Base-by-base conservation (phyloP, 305 asterid species). In the Salvia sclarea region DNA sequence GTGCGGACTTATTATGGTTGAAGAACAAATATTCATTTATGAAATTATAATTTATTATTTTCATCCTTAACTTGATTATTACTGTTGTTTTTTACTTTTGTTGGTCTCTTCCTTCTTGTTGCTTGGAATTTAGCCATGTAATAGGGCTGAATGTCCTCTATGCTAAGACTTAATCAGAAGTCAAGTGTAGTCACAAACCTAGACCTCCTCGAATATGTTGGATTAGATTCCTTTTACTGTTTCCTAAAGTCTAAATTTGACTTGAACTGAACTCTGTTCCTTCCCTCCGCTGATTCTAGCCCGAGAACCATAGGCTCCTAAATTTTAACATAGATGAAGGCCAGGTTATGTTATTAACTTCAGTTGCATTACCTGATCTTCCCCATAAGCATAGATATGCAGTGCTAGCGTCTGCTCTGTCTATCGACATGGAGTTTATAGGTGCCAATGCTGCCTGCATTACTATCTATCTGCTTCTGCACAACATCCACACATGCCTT, bases 1-100 rank as follows among this genome's bases (percentile, higher is more conserved):
- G n/a, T 71, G 61, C 24, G 40, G 66, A 58, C 55, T 66, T 11
- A 0, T 28, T 37, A 54, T 55, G 35, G 31, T 61, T 77, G 69
- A 57, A 52, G 61, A 58, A 43, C 6, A 41, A 8, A 33, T 14
- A 21, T 20, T 43, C 16, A 25, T 45, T 61, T 37, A 44, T 66
- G 41, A 47, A 38, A 70, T 56, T 68, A 41, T 53, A 40, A 8
- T 22, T 41, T 38, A 44, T 13, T 30, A 14, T 20, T 40, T n/a
- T 31, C 12, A 12, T 64, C 20, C 43, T 1, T 47, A 48, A 11
- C 38, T 31, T 43, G 61, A 22, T 56, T 22, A 37, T 55, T 53
- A 16, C 16, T 61, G 61, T 22, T 45, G 56, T 59, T 58, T 17
- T 18, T 69, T 38, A 7, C 45, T 13, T 68, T 18, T 20, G 70